Evolutionary conservation across 345 rosid species (phyloP).

Genomic region (Pseudoturritis turrita): DNA sequence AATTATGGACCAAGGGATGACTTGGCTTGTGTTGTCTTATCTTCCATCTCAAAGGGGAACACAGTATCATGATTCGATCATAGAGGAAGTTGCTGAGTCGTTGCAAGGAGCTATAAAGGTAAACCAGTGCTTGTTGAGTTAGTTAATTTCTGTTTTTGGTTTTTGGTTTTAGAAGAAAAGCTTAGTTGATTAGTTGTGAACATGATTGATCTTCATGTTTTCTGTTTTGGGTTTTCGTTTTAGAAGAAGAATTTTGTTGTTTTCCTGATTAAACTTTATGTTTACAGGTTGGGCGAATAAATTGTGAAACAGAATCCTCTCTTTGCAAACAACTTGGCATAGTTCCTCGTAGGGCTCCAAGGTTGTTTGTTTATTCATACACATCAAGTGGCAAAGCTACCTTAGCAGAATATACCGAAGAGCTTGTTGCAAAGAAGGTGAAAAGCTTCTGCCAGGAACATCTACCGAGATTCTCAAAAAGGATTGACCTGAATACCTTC

Average conservation of each 20-base stretch:
- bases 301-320: constrained; percentile 69
- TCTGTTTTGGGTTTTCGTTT: not conserved
- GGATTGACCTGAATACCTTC: constrained; percentile 42
- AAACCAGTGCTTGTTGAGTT: not conserved
- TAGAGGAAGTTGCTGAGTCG: constrained; percentile 58
- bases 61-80: constrained; percentile 49
- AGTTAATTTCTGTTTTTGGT: not conserved
- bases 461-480: constrained; percentile 70
- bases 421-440: constrained; percentile 49
- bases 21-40: constrained; percentile 76
- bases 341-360: constrained; percentile 49
- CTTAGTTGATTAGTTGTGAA: not conserved
- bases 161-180: not conserved
- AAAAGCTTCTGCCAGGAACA: constrained; percentile 72
- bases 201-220: not conserved
- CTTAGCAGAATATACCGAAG: constrained; percentile 70
- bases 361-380: constrained; percentile 63
- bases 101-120: constrained; percentile 89
- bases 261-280: not conserved
- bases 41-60: constrained; percentile 46
- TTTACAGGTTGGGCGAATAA: constrained; percentile 64
- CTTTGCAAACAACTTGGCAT: constrained; percentile 66
- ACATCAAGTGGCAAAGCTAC: constrained; percentile 49
- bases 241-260: not conserved
- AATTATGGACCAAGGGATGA: constrained; percentile 67